Evolutionary conservation across 1,284 basidiomycete genomes (phyloP).

Genomic region (Cryptococcus hybrid): DNA sequence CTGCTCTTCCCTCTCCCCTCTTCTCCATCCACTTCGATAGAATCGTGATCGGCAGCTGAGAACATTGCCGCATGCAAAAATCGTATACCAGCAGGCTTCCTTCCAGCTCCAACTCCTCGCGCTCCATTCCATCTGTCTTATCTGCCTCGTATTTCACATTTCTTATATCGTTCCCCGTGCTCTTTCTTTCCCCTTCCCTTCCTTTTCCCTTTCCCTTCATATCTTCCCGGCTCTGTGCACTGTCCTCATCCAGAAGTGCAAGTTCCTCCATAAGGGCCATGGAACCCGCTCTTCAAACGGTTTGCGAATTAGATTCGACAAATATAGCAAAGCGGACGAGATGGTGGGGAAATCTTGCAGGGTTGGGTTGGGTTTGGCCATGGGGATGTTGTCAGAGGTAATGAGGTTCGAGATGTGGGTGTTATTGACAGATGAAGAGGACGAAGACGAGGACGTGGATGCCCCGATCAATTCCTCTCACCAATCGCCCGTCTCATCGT

Average conservation of each 20-base stretch:
- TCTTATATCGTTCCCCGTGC: too few species aligned
- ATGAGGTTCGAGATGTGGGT: slow-evolving; percentile 1
- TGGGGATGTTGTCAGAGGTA: neutral
- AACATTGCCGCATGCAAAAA: slow-evolving; percentile 4
- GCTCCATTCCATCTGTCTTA: neutral
- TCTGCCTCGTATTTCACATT: neutral
- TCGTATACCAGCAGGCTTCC: neutral
- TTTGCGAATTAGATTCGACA: neutral
- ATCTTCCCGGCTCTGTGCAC: too few species aligned
- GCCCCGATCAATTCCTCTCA: slow-evolving; percentile 11
- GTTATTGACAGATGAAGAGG: neutral
- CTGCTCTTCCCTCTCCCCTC: slow-evolving; percentile 1
- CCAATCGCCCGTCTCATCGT: slow-evolving; percentile 14
- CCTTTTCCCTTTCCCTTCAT: too few species aligned
- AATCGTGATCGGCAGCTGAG: neutral
- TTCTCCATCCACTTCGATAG: neutral
- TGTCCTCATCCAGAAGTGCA: neutral
- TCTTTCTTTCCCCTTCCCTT: too few species aligned
- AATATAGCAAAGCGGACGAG: neutral
- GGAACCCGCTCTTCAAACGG: slow-evolving; percentile 3
- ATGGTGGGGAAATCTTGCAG: neutral
- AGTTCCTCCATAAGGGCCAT: slow-evolving; percentile 2
- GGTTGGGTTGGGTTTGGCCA: neutral
- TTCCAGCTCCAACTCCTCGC: neutral
- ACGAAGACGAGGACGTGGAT: neutral